These are phyloP conservation scores for Eucalyptus marginata DNA, from an alignment of 345 rosid genomes.

Conservation along the genomic window DNA sequence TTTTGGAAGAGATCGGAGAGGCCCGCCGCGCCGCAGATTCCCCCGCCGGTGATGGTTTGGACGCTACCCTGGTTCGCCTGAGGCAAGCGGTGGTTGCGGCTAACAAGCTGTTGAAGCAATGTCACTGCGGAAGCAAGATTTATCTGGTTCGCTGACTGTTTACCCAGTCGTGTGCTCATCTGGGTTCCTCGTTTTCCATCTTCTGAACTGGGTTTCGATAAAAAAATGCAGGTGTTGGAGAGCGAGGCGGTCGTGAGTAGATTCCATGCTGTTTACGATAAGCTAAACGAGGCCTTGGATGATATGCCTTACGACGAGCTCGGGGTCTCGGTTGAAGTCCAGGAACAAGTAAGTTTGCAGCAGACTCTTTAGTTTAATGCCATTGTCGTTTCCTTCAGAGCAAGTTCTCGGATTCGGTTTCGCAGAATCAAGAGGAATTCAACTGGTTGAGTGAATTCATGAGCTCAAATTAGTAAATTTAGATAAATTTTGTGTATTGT, in stretches of 20 bases:
- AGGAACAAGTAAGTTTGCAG: conserved; percentile 33
- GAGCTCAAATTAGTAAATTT: background rate
- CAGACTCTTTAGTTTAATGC: background rate
- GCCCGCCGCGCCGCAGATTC: background rate
- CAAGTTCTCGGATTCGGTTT: background rate
- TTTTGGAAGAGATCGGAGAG: conserved; percentile 41
- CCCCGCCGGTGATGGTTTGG: background rate
- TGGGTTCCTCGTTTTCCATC: background rate
- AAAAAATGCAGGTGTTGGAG: conserved; percentile 33
- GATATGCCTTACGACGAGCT: conserved; percentile 27
- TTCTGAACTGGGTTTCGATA: background rate
- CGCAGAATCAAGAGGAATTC: background rate
- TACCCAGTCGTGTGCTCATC: background rate
- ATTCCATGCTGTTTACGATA: conserved; percentile 40
- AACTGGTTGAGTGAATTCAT: background rate
- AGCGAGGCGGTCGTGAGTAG: conserved; percentile 44
- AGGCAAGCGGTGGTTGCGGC: conserved; percentile 29
- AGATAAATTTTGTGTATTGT: background rate
- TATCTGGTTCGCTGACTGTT: conserved; percentile 17
- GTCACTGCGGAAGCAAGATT: conserved; percentile 53
- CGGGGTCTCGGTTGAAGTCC: conserved; percentile 45
- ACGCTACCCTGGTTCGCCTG: conserved; percentile 14
- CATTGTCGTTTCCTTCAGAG: background rate
- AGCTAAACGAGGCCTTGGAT: conserved; percentile 33
- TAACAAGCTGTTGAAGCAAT: conserved; percentile 39